Base-by-base conservation (phyloP, 2,329 filamentous ascomycete genomes). In the Rhynchosporium agropyri region DNA sequence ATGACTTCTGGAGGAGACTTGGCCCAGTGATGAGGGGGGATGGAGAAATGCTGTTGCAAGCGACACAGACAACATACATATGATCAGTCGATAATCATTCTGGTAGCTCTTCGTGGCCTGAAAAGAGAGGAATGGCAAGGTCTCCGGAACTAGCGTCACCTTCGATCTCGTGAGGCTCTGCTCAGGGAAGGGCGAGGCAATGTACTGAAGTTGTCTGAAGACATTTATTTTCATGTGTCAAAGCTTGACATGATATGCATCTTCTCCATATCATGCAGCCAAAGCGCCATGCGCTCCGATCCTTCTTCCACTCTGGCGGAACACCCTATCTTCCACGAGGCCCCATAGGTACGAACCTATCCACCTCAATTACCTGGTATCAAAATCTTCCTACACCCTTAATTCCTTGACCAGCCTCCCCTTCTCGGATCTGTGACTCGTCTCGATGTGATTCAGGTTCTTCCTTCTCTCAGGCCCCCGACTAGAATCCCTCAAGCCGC, bases 401-500 rank as follows among this genome's bases (percentile, higher is more conserved):
- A 40, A 40, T 20, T 54, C 51, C 51, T 54, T 54, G 48, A 15
- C 51, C 51, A 28, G n/a, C 51, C 26, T 54, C 7, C 29, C 36
- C 28, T 49, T 42, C 36, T 26, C 43, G 28, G 15, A 31, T 36
- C 33, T 36, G 6, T 6, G 9, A 36, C 33, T 36, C 33, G 20
- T 31, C 36, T 3, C 10, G 26, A 29, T 29, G 29, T 13, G 10
- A 9, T 43, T 8, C n/a, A 4, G 8, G n/a, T 2, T 20, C n/a
- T 7, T 36, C 43, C 12, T 12, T 53, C 28, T 13, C 1, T 9
- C 31, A 9, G 43, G 15, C 45, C 57, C 29, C 45, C 46, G 60
- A 46, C 12, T 12, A 38, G 54, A 20, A 49, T 42, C 38, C 42
- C 61, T 74, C 70, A 74, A 63, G 67, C 69, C 28, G 58, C 68